Evolutionary conservation across 129 eudicot species (phyloP), one percentile per base, ranked within the genome.

Genomic region (Oenanthe sinensis): DNA sequence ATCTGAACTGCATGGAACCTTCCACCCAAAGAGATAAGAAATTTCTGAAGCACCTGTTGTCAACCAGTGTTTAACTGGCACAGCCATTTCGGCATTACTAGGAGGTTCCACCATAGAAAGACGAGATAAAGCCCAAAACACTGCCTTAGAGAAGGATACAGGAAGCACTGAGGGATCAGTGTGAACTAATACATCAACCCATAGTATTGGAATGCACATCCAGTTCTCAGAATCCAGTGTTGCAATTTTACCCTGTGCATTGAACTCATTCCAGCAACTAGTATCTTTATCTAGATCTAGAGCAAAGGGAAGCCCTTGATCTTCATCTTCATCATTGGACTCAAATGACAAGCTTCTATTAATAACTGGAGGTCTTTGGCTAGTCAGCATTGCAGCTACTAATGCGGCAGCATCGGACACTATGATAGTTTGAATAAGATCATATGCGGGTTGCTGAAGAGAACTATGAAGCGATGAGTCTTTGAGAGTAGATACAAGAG

Each of bases 201-300:
- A 94, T 40, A 94, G 80, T 96, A 90, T 91, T 63, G 98, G 98
- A 73, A 87, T 83, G 81, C 98, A 94, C 97, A 94, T 87, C 98
- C 98, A 94, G 75, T 45, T 80, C 81, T 80, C 87, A 74, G 55
- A 88, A 55, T 84, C 93, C 28, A 60, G 75, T 50, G 86, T 75
- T 49, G 87, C 78, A 28, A 81, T 81, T 83, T 83, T 88, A 86
- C 87, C 82, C 87, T 88, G 96, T 62, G 84, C 40, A 49, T 78
- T 90, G 79, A 89, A 94, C 67, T 75, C 90, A 74, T 83, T 88
- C 98, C 97, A 94, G 86, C 97, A 91, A 85, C 90, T 86, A 77
- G 33, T 76, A 83, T 85, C 89, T 75, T 85, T 87, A 75, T 87
- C 88, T 47, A 54, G 49, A 77, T 77, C 87, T 77, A 74, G 84